Base-by-base conservation (phyloP, 1,139 yeast genomes). In the Debaryomyces coudertii region DNA sequence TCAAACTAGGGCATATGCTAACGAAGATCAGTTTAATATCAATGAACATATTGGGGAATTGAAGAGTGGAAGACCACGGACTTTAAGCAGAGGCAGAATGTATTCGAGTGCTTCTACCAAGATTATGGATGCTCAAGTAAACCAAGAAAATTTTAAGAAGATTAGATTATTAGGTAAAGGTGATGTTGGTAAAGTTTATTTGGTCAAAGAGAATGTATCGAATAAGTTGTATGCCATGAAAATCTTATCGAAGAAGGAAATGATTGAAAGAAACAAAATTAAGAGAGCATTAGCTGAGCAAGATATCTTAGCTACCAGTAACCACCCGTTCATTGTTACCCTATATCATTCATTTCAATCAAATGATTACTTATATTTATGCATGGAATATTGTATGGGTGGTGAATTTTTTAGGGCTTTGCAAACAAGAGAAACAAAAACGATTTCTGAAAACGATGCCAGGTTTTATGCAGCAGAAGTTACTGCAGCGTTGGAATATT, bases 311-410 rank as follows among this genome's bases (percentile, higher is more conserved):
- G 96, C 98, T 5, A 88, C 97, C 1, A 86, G 95, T 42, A 90
- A 92, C 63, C 99, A 95, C 65, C 99, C 99, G 0, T 95, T 95
- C 60, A 93, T 95, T 58, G 98, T 95, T 36, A 90, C 99, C 0
- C 74, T 95, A 38, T 92, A 95, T 62, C 99, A 95, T 66, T 90
- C 97, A 0, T 95, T 95, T 71, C 99, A 95, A 66, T 87, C 96
- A 9, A 95, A 89, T 47, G 97, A 92, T 54, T 84, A 87, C 61
- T 69, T 95, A n/a, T 95, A 92, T 60, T 78, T 95, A 43, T 95
- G 99, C 63, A 92, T 95, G 97, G 99, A 95, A 65, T 95, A 93
- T 60, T 95, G 99, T 63, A 90, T 93, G 95, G 99, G 99, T 16
- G 99, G 99, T 40, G 99, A 95, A 67, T 95, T 95, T 62, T 95